Evolutionary conservation across 2,329 filamentous ascomycete genomes (phyloP), one percentile per base, ranked within the genome.

Genomic region (Grosmannia serpens): DNA sequence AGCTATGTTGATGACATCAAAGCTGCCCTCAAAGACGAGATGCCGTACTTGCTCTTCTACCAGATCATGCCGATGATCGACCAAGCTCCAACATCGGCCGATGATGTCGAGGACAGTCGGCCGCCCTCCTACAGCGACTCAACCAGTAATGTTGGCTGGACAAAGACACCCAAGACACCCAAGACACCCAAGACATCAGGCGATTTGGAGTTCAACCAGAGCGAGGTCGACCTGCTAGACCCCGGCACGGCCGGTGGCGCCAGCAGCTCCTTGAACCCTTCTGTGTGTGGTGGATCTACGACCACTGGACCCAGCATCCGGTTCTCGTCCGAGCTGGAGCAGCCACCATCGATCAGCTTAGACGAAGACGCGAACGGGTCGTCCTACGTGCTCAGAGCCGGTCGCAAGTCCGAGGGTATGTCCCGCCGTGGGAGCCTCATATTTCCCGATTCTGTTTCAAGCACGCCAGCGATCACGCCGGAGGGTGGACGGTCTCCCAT

Each of bases 31-130:
- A 86, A 83, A 64, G 81, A 87, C n/a, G 91, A 96, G 70, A 95
- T 90, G 70, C 92, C 94, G 0, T 97, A 97, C 69, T 80, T 97
- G 8, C 77, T 99, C 0, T 97, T 97, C 71, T 99, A 96, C 67
- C 92, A 96, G 70, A 89, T 97, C 47, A 82, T 95, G 33, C 91
- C 92, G 0, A 90, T 95, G 66, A 83, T 89, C 33, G 82, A 91
- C 58, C 80, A 87, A 9, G 74, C 77, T 1, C 68, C 73, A 1
- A 72, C 74, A 15, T 78, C 78, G 6, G 74, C 75, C 0, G 76
- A 78, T 8, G 72, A 72, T 51, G 76, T 73, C 2, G 75, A 77
- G 1, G 74, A 76, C 35, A 70, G 70, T 2, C 76, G 77, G 38
- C 83, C 83, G 3, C 83, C 83, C 1, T 82, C 83, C 1, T 86